Evolutionary conservation across 2,329 filamentous ascomycete genomes (phyloP).

Genomic region (Fusarium protoensiforme): DNA sequence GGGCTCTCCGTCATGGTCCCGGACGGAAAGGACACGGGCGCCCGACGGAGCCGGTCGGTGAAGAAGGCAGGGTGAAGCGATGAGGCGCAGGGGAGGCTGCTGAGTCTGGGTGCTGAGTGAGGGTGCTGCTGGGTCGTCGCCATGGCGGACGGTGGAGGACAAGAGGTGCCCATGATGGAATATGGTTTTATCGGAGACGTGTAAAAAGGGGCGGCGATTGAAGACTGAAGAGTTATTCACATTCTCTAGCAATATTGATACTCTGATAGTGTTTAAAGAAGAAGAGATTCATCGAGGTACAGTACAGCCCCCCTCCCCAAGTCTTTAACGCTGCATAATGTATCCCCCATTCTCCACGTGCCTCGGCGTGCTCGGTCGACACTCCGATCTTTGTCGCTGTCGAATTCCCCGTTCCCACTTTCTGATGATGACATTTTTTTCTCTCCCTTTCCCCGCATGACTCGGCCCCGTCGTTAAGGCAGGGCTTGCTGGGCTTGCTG

Average conservation of each 20-base stretch:
- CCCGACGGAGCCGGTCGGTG: slow-evolving; percentile 69
- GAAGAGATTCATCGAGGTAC: background rate
- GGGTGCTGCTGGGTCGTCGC: slow-evolving; percentile 17
- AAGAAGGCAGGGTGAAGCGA: slow-evolving; percentile 81
- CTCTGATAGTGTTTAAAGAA: background rate
- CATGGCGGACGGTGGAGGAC: slow-evolving; percentile 17
- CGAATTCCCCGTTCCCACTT: background rate
- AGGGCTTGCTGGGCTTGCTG: background rate
- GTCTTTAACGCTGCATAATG: slow-evolving; percentile 4
- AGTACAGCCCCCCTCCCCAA: slow-evolving; percentile 27
- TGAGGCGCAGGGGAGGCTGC: slow-evolving; percentile 54
- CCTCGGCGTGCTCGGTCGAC: slow-evolving; percentile 28
- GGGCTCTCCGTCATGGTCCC: slow-evolving; percentile 52
- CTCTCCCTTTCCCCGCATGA: background rate
- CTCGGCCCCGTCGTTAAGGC: background rate
- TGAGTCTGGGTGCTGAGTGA: slow-evolving; percentile 12
- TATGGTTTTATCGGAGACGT: background rate
- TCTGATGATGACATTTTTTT: slow-evolving; percentile 1
- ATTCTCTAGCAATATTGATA: slow-evolving; percentile 13
- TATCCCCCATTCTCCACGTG: slow-evolving; percentile 28
- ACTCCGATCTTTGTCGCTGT: slow-evolving; percentile 12
- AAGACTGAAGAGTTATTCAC: slow-evolving; percentile 6
- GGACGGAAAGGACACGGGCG: slow-evolving; percentile 53
- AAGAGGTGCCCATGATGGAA: slow-evolving; percentile 25
- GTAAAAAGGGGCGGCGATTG: background rate